Evolutionary conservation across 2,329 filamentous ascomycete genomes (phyloP).

Genomic region (Cytospora mali): DNA sequence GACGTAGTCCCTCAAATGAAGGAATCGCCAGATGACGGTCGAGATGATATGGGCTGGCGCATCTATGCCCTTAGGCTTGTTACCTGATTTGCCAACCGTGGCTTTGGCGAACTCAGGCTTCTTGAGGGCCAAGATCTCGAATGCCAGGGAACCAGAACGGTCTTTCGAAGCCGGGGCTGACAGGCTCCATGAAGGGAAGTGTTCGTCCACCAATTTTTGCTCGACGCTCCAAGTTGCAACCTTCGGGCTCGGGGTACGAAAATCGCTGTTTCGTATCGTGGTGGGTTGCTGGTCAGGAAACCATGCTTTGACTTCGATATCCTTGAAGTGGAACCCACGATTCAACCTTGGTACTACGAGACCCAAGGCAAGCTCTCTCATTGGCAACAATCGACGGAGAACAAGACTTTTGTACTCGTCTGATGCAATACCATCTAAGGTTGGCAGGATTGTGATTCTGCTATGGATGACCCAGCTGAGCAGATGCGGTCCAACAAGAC

Average conservation of each 20-base stretch:
- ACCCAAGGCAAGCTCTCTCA: constrained; percentile 76
- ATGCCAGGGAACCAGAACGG: constrained; percentile 52
- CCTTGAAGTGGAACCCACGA: constrained; percentile 79
- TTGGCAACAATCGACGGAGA: constrained; percentile 69
- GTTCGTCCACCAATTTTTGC: constrained; percentile 54
- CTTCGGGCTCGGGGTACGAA: constrained; percentile 49
- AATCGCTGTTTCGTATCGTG: constrained; percentile 56
- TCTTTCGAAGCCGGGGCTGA: constrained; percentile 34
- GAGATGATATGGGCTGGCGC: constrained; percentile 66
- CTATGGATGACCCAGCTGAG: constrained; percentile 81
- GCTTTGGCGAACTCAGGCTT: constrained; percentile 70
- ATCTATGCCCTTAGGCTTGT: constrained; percentile 62
- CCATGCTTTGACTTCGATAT: constrained; percentile 80
- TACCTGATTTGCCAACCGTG: constrained; percentile 59
- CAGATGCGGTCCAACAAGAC: constrained; percentile 76
- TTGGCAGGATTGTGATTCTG: constrained; percentile 78
- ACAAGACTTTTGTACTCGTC: constrained; percentile 81
- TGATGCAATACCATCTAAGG: constrained; percentile 79
- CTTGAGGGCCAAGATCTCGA: constrained; percentile 68
- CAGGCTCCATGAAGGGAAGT: constrained; percentile 41
- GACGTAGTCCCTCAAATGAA: constrained; percentile 86
- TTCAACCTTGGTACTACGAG: constrained; percentile 80
- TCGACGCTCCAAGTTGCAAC: constrained; percentile 73
- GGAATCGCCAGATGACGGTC: constrained; percentile 83
- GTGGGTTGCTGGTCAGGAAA: constrained; percentile 74